Evolutionary conservation across 345 rosid genomes (phyloP).

Genomic region (Lumnitzera littorea): DNA sequence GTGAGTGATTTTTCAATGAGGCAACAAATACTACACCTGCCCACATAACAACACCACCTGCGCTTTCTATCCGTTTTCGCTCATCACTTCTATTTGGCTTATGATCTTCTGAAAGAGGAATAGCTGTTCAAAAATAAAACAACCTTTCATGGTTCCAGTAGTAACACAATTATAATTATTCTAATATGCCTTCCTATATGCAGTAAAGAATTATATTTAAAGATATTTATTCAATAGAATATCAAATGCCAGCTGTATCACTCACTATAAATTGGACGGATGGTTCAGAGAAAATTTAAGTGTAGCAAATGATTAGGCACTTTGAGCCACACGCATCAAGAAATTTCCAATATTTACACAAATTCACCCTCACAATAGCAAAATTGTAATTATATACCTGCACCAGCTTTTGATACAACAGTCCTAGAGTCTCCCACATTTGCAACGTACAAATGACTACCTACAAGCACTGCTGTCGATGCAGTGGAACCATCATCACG

Average conservation of each 20-base stretch:
- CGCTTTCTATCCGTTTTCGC: constrained; percentile 91
- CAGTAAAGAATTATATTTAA: background rate
- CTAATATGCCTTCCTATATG: background rate
- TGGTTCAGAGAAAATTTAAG: no score
- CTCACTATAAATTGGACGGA: no score
- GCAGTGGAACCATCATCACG: constrained; percentile 99
- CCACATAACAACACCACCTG: constrained; percentile 98
- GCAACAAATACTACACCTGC: constrained; percentile 50
- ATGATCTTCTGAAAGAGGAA: constrained; percentile 98
- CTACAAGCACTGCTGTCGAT: constrained; percentile 88
- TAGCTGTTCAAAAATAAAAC: constrained; percentile 42
- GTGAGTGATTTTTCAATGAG: no score
- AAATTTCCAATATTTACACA: no score
- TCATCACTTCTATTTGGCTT: constrained; percentile 98
- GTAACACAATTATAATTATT: background rate
- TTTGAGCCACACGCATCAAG: background rate
- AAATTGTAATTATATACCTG: constrained; percentile 36
- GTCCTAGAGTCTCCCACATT: constrained; percentile 99
- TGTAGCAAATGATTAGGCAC: no score
- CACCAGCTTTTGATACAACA: constrained; percentile 81
- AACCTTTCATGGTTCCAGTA: background rate
- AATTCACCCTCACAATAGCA: background rate
- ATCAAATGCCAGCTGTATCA: no score
- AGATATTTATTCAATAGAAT: background rate
- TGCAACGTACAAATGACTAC: constrained; percentile 90